Evolutionary conservation across 768 basidiomycete species (phyloP).

Genomic region (Russula virescens): DNA sequence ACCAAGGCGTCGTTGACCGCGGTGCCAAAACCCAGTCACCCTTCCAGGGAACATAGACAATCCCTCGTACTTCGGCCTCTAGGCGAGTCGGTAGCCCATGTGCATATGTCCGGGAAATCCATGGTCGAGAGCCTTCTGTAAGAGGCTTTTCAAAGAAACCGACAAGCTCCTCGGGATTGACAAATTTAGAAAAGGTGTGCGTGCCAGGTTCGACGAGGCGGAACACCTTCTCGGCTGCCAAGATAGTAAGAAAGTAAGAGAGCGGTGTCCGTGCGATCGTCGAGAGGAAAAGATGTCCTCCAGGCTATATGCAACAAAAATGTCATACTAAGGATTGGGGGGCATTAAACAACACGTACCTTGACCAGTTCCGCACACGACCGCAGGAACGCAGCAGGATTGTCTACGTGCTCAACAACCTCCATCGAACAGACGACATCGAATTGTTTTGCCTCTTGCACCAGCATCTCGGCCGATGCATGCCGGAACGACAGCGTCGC

Average conservation of each 20-base stretch:
- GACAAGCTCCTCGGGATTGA: constrained; percentile 81
- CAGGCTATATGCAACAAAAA: constrained; percentile 53
- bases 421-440: constrained; percentile 98
- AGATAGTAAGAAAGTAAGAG: constrained; percentile 62
- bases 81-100: constrained; percentile 48
- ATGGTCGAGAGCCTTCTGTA: constrained; percentile 35
- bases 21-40: constrained; percentile 68
- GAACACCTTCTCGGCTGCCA: constrained; percentile 77
- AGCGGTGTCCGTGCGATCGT: constrained; percentile 86
- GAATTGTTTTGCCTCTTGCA: constrained; percentile 58
- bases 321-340: neutral
- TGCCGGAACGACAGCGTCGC: constrained; percentile 59
- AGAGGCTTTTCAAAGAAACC: constrained; percentile 68
- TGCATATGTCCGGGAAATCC: constrained; percentile 52
- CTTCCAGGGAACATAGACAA: constrained; percentile 68
- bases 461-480: constrained; percentile 67
- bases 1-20: constrained; percentile 39
- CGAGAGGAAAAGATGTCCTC: constrained; percentile 92
- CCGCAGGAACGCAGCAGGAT: constrained; percentile 77
- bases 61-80: constrained; percentile 75
- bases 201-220: constrained; percentile 80
- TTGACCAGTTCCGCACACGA: constrained; percentile 83
- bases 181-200: constrained; percentile 86
- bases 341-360: constrained; percentile 38
- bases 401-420: constrained; percentile 95